Percentiles rank a stretch among this genome's conserved stretches.
Evolutionary conservation across 176 grass and related monocot species (phyloP).

Genomic region (Cenchrus fungigraminus): DNA sequence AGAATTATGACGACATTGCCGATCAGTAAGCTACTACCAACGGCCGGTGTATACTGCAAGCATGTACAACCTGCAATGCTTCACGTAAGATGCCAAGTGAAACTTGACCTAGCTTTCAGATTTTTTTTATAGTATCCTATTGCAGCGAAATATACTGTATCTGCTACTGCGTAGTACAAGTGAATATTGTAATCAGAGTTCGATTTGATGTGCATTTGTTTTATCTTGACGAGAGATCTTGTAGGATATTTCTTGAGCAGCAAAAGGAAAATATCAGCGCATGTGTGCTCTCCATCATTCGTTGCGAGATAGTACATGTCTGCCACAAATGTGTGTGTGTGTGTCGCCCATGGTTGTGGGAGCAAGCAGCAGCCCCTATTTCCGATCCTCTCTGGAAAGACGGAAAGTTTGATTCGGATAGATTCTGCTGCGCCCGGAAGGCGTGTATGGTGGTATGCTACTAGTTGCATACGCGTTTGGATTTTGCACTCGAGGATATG

Average conservation of each 20-base stretch:
- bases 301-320: background rate
- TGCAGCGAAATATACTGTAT: background rate
- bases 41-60: background rate
- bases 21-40: background rate
- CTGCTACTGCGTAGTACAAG: background rate
- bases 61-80: constrained; percentile 17
- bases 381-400: background rate
- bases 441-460: constrained; percentile 27
- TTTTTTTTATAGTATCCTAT: background rate
- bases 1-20: constrained; percentile 25
- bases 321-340: background rate
- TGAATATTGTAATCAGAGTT: background rate
- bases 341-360: constrained; percentile 6
- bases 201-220: constrained; percentile 24
- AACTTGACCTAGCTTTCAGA: background rate
- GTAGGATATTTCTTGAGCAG: constrained; percentile 17
- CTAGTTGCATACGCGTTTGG: constrained; percentile 27
- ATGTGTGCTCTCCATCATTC: background rate
- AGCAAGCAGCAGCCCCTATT: constrained; percentile 1
- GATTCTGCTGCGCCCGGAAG: constrained; percentile 28
- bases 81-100: constrained; percentile 37
- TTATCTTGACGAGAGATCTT: constrained; percentile 14
- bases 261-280: background rate
- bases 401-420: constrained; percentile 31
- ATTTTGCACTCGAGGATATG: background rate